Base-by-base conservation (phyloP, 805 yeast genomes). In the Barnettozyma salicaria region DNA sequence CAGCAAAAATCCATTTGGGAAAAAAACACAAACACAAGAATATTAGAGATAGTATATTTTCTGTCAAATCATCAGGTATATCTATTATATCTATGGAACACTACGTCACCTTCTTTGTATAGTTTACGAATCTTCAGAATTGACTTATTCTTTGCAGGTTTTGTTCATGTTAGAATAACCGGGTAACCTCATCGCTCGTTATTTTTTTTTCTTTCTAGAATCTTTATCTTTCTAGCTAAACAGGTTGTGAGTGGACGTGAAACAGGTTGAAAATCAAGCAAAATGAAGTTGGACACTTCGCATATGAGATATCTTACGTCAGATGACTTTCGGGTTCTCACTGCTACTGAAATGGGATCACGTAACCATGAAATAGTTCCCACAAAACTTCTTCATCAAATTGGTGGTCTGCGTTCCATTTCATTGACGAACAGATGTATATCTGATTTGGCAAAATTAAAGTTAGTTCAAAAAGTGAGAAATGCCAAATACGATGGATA, bases 401-500 rank as follows among this genome's bases (percentile, higher is more conserved):
- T 88, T 22, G 85, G 95, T 11, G 85, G 87, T 4, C 59, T 88
- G 52, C 74, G 83, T 47, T 77, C 87, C 16, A 74, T 76, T 6
- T 76, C 94, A 2, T 80, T 82, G 19, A 84, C 95, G 1, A 79
- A 80, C 52, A 71, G 85, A 51, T 75, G 86, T 18, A 82, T 92
- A 27, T 74, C 86, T 11, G 95, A 85, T 51, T 68, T 92, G 43
- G 97, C 97, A 19, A 90, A 90, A 60, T 63, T 87, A 44, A 87
- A 79, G 50, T 65, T 92, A 35, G 72, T 92, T 18, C 70, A 90
- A 2, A 71, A 80, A 45, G 68, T 87, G 41, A 73, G 96, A 63
- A 92, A 92, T 59, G 94, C 96, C 23, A 86, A 80, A 52, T 90
- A 92, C 60, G 98, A 92, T 58, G 99, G 99, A 10, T 92, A 85